These are phyloP conservation scores for Hymenoscyphus scutula DNA, from an alignment of 2,329 filamentous ascomycete genomes.

Conservation along the genomic window DNA sequence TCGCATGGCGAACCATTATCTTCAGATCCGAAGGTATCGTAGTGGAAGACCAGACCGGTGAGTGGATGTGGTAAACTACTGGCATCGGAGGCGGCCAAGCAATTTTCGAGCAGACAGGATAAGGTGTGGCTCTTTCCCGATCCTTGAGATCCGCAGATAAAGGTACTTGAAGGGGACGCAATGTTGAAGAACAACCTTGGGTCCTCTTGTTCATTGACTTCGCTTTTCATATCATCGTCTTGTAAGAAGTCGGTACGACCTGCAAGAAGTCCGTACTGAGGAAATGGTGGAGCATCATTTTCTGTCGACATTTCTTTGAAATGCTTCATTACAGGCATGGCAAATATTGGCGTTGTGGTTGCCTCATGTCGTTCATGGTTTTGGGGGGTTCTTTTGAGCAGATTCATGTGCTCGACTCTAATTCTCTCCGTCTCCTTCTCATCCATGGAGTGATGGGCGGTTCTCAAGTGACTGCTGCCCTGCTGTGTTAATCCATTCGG, in stretches of 20 bases:
- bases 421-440: too few relatives aligned
- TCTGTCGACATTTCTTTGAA: not conserved
- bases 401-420: too few relatives aligned
- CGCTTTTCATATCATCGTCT: not conserved
- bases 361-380: slow-evolving; percentile 11
- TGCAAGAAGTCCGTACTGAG: slow-evolving; percentile 31
- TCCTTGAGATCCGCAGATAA: slow-evolving; percentile 63
- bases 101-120: slow-evolving; percentile 53
- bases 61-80: slow-evolving; percentile 47
- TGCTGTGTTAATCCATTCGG: too few relatives aligned
- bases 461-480: too few relatives aligned
- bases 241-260: slow-evolving; percentile 15
- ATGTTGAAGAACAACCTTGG: slow-evolving; percentile 48
- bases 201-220: slow-evolving; percentile 19
- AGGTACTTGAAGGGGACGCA: slow-evolving; percentile 54
- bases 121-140: slow-evolving; percentile 61
- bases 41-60: slow-evolving; percentile 55
- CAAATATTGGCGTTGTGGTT: slow-evolving; percentile 24
- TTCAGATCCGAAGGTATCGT: slow-evolving; percentile 46
- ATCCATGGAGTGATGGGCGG: too few relatives aligned
- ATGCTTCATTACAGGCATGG: slow-evolving; percentile 22
- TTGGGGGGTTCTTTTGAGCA: too few relatives aligned
- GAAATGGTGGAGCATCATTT: slow-evolving; percentile 12
- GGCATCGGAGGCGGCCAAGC: slow-evolving; percentile 39
- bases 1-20: slow-evolving; percentile 44